These are phyloP conservation scores for Suillus bovinus DNA, from an alignment of 768 basidiomycete genomes.

Conservation along the genomic window DNA sequence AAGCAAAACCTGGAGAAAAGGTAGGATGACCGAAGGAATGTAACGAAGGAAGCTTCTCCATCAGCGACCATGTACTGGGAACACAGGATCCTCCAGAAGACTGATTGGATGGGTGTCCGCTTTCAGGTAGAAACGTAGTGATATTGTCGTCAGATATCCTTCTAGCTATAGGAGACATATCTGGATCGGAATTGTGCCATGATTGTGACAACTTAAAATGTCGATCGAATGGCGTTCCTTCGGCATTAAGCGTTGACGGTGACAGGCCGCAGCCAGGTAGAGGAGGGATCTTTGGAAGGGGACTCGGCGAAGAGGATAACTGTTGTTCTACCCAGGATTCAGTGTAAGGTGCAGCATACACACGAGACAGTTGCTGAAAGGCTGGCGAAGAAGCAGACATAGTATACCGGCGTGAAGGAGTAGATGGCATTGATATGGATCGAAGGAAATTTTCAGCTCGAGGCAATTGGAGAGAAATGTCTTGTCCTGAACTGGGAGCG, in stretches of 20 bases:
- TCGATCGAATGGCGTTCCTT: conserved; percentile 30
- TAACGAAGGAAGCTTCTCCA: conserved; percentile 29
- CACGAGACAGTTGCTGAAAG: not conserved
- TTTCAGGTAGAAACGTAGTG: conserved; percentile 5
- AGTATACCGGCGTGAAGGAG: conserved; percentile 12
- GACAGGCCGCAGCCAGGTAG: conserved; percentile 27
- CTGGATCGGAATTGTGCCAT: conserved; percentile 19
- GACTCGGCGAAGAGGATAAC: conserved; percentile 29
- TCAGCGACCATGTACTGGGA: conserved; percentile 23
- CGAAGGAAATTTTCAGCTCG: not conserved
- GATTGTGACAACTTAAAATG: conserved; percentile 26
- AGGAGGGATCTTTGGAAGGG: conserved; percentile 22
- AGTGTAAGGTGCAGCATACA: conserved; percentile 1
- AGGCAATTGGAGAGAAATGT: not conserved
- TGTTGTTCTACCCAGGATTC: conserved; percentile 11
- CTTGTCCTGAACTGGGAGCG: not conserved
- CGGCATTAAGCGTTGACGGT: conserved; percentile 26
- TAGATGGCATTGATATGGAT: conserved; percentile 10
- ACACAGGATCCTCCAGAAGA: conserved; percentile 13
- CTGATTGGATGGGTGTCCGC: not conserved
- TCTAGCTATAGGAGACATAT: conserved; percentile 27
- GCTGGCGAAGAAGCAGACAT: not conserved
- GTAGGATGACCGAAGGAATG: conserved; percentile 19
- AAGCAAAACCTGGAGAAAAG: conserved; percentile 1
- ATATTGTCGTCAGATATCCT: conserved; percentile 2